Evolutionary conservation across 352 stramenopile genomes (phyloP).

Genomic region (Thalassiosira mediterranea): DNA sequence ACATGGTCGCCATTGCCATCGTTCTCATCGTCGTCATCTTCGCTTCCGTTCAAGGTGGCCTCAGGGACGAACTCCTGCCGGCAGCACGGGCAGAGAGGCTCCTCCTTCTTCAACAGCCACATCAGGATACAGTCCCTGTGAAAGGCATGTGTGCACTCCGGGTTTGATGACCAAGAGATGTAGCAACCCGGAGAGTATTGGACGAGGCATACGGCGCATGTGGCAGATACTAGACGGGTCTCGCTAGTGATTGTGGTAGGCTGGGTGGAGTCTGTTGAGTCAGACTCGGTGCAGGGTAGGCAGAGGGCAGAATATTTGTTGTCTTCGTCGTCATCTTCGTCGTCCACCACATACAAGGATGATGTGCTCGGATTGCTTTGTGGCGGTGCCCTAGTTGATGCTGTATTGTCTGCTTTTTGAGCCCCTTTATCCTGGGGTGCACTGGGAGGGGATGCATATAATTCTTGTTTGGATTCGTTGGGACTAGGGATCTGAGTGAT

Average conservation of each 20-base stretch:
- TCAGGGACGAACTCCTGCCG: conserved; percentile 66
- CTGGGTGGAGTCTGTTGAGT: too few species aligned
- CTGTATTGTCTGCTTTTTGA: conserved; percentile 6
- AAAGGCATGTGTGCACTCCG: conserved; percentile 70
- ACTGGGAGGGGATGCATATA: too few species aligned
- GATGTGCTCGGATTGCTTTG: conserved; percentile 3
- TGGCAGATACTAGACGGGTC: conserved; percentile 39
- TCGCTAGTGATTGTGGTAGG: too few species aligned
- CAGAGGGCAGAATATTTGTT: conserved; percentile 30
- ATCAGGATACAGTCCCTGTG: conserved; percentile 75
- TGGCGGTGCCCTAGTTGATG: not conserved
- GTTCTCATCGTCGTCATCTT: too few species aligned
- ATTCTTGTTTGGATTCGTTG: too few species aligned
- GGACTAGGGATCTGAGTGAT: too few species aligned
- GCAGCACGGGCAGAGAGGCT: conserved; percentile 75
- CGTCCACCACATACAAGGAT: conserved; percentile 23
- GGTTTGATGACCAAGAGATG: conserved; percentile 72
- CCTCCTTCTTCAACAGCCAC: conserved; percentile 76
- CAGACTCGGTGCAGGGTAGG: conserved; percentile 8
- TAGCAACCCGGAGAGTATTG: conserved; percentile 58
- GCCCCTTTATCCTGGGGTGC: too few species aligned
- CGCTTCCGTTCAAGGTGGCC: conserved; percentile 1
- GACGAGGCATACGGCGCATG: conserved; percentile 76
- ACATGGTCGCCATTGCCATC: too few species aligned
- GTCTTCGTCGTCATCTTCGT: conserved; percentile 23